A percentile compares a stretch with the other conserved stretches of the same genome.
Evolutionary conservation across 2,329 filamentous ascomycete species (phyloP).

Genomic region (Acrocalymma vagum): DNA sequence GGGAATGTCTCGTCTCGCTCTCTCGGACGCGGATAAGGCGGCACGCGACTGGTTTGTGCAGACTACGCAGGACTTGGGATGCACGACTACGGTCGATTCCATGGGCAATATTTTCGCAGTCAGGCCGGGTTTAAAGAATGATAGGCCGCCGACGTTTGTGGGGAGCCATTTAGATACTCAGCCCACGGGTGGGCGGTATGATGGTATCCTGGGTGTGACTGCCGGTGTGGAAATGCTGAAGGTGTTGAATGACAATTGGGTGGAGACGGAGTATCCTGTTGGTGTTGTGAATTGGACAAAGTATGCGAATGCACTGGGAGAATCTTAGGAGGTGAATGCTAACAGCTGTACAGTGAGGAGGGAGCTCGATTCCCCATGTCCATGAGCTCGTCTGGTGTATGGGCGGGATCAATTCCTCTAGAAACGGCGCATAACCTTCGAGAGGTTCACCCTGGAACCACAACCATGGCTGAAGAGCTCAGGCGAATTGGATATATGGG

Average conservation of each 20-base stretch:
- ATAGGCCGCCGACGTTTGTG: constrained; percentile 69
- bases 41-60: constrained; percentile 79
- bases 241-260: constrained; percentile 70
- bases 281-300: constrained; percentile 84
- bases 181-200: constrained; percentile 72
- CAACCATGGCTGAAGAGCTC: constrained; percentile 74
- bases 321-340: constrained; percentile 1
- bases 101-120: constrained; percentile 87
- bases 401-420: constrained; percentile 73
- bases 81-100: constrained; percentile 72
- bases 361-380: constrained; percentile 80
- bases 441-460: constrained; percentile 68
- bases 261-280: constrained; percentile 75
- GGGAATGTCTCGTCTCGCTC: constrained; percentile 78
- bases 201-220: constrained; percentile 78
- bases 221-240: constrained; percentile 78
- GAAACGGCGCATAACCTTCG: constrained; percentile 66
- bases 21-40: constrained; percentile 75
- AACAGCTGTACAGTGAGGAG: constrained; percentile 69
- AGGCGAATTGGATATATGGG: constrained; percentile 77
- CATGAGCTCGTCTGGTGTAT: constrained; percentile 79
- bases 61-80: constrained; percentile 70
- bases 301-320: constrained; percentile 41
- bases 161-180: constrained; percentile 71
- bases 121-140: constrained; percentile 67